Conservation (phyloP, 2,329 filamentous ascomycete species). For the Bipolaris gigantea region DNA sequence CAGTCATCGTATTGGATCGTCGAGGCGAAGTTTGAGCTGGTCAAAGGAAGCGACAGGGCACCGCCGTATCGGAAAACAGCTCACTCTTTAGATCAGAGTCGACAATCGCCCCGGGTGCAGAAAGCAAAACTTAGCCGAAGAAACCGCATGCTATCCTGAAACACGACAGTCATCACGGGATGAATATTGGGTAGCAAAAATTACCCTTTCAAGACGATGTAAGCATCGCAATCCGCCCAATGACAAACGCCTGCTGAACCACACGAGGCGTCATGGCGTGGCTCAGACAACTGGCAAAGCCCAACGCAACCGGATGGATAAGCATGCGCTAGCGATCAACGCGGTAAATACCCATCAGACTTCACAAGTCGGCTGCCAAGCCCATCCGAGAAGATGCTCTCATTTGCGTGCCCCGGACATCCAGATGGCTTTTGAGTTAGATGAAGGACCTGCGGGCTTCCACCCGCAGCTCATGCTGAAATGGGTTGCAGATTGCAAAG, state of each 20-base stretch:
- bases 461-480: not conserved
- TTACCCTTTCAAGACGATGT: not conserved
- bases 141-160: not conserved
- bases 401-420: not conserved
- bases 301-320: not conserved
- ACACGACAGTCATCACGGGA: not conserved
- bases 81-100: not conserved
- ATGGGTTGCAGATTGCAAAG: not conserved
- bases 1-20: not conserved
- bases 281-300: not conserved
- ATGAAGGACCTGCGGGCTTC: no score
- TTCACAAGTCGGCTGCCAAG: not conserved
- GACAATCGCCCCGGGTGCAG: not conserved
- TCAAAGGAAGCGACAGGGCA: not conserved
- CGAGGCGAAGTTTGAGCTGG: no score
- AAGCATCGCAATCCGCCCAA: not conserved
- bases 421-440: not conserved
- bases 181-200: not conserved
- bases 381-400: not conserved
- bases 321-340: not conserved
- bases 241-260: not conserved
- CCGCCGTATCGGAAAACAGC: not conserved
- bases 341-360: not conserved
- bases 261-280: not conserved
- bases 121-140: not conserved